These are phyloP conservation scores for Ogataea henricii DNA, from an alignment of 805 yeast genomes.

Conservation along the genomic window DNA sequence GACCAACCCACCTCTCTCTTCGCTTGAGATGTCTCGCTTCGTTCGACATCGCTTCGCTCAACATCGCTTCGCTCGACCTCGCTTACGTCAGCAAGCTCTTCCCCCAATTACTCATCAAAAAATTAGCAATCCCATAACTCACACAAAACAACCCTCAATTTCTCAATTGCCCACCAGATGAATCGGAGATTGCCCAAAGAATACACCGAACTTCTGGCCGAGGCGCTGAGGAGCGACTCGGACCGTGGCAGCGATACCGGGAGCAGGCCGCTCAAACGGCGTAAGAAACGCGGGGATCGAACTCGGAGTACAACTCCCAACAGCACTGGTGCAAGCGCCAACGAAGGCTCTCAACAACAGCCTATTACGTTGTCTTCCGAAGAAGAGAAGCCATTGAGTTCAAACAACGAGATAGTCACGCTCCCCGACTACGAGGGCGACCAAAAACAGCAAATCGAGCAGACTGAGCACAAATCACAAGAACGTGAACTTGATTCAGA, in stretches of 20 bases:
- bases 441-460: conserved; percentile 6
- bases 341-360: not conserved
- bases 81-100: not conserved
- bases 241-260: conserved; percentile 4
- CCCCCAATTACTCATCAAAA: not conserved
- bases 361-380: not conserved
- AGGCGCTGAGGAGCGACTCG: conserved; percentile 20
- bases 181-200: conserved; percentile 18
- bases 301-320: not conserved
- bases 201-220: conserved; percentile 26
- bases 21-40: too few species aligned
- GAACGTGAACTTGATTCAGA: conserved; percentile 11
- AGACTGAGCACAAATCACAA: conserved; percentile 11
- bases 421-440: conserved; percentile 10
- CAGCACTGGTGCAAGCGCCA: not conserved
- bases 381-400: not conserved
- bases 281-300: conserved; percentile 10
- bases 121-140: not conserved
- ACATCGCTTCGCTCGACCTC: not conserved
- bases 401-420: not conserved
- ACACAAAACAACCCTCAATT: not conserved
- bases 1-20: too few species aligned
- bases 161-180: conserved; percentile 11
- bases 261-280: conserved; percentile 26
- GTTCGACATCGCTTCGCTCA: not conserved